These are phyloP conservation scores for Botrytis paeoniae DNA, from an alignment of 2,329 filamentous ascomycete species.

Conservation along the genomic window DNA sequence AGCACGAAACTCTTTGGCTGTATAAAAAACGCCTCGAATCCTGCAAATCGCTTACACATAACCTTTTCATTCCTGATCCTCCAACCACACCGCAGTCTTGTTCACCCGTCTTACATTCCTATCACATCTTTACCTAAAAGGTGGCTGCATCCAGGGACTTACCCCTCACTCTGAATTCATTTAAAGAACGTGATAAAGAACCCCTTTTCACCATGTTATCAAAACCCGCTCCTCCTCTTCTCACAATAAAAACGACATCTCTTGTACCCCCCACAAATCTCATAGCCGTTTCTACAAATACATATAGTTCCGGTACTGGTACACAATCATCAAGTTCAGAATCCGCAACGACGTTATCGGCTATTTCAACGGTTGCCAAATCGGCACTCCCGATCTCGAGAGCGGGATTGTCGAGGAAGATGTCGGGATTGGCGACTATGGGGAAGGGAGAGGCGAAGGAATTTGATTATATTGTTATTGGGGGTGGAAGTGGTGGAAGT, in stretches of 20 bases:
- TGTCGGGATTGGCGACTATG: background rate
- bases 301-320: background rate
- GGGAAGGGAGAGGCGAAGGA: slow-evolving; percentile 36
- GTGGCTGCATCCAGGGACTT: slow-evolving; percentile 4
- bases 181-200: slow-evolving; percentile 13
- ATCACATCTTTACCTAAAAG: background rate
- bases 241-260: background rate
- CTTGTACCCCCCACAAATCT: slow-evolving; percentile 7
- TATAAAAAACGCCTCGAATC: slow-evolving; percentile 9
- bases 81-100: background rate
- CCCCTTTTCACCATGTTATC: background rate
- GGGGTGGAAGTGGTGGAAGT: slow-evolving; percentile 50
- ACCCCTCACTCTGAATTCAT: slow-evolving; percentile 14
- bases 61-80: slow-evolving; percentile 3
- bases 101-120: slow-evolving; percentile 15
- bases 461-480: slow-evolving; percentile 54
- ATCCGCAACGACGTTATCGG: slow-evolving; percentile 18
- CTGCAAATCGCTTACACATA: slow-evolving; percentile 20
- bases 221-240: slow-evolving; percentile 2
- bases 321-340: background rate
- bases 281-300: background rate
- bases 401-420: slow-evolving; percentile 14
- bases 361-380: slow-evolving; percentile 14
- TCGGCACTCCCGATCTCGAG: slow-evolving; percentile 19
- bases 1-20: background rate